phyloP scores from a whole-genome alignment of 805 yeast genomes.

The Myxozyma kluyveri region DNA sequence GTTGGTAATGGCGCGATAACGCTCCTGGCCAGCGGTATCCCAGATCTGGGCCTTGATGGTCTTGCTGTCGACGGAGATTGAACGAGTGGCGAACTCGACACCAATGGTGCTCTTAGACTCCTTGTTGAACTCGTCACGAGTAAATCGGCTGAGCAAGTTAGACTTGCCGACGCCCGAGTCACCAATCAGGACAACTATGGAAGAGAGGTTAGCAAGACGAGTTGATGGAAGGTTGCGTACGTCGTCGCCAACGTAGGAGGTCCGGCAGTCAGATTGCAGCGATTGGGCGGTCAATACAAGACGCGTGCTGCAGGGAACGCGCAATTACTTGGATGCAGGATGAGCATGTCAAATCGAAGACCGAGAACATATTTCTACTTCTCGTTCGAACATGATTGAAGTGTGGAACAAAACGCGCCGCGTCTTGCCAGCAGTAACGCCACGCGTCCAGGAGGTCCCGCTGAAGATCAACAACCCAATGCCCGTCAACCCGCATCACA shows the following conservation, averaged over 20 bases:
- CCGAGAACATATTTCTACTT: too few species aligned
- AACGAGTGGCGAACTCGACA: slow-evolving; percentile 96
- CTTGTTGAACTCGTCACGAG: slow-evolving; percentile 91
- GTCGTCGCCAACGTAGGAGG: not conserved
- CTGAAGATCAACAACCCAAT: not conserved
- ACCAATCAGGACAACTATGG: slow-evolving; percentile 81
- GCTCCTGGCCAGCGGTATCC: slow-evolving; percentile 99
- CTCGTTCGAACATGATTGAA: not conserved
- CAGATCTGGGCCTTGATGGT: slow-evolving; percentile 96
- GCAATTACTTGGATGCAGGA: too few species aligned
- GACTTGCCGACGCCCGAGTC: slow-evolving; percentile 98
- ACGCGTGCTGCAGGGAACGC: too few species aligned
- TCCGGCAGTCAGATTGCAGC: too few species aligned
- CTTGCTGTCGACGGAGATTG: slow-evolving; percentile 91
- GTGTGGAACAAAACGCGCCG: not conserved
- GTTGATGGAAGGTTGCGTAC: too few species aligned
- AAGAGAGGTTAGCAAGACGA: slow-evolving; percentile 3
- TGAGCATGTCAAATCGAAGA: too few species aligned
- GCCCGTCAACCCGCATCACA: too few species aligned
- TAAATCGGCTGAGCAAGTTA: slow-evolving; percentile 86
- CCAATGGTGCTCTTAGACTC: slow-evolving; percentile 95
- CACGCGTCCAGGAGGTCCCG: not conserved
- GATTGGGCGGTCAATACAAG: too few species aligned
- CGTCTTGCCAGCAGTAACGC: too few species aligned
- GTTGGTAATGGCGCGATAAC: slow-evolving; percentile 95